Evolutionary conservation across 2,329 filamentous ascomycete species (phyloP), one percentile per base, ranked within the genome.

Genomic region (Claviceps humidiphila): DNA sequence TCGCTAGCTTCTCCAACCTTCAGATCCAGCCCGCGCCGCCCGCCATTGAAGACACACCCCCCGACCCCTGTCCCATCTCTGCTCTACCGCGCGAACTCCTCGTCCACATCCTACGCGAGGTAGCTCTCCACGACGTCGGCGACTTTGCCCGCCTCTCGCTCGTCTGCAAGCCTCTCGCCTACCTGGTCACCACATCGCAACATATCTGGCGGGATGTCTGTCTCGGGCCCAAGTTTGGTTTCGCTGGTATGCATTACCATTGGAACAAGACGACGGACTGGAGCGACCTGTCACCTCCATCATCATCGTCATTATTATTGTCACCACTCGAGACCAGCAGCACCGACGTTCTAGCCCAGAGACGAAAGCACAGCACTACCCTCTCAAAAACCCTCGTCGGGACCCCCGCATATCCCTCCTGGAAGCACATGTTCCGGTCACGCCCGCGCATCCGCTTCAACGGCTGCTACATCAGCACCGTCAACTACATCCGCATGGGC

Each of bases 381-480:
- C 61, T 63, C 6, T 76, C 74, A 0, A 57, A 65, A 17, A 63
- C 68, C 2, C 67, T 80, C 37, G 64, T 74, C 22, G 47, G 67
- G 68, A 1, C 63, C 64, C 3, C 60, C 0, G 9, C 3, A 17
- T 82, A 81, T 60, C 62, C 68, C 3, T 68, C 77, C 2, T 84
- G 80, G 79, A 71, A 78, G 61, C 68, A 72, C 51, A 87, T 95
- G 72, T 95, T 95, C 71, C 87, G 85, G 41, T 73, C 74, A 5
- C 85, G 89, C 14, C 91, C 93, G 2, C 84, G 93, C 44, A 77
- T 97, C 55, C 87, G 93, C 53, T 98, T 95, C 74, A 93, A 93
- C 61, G 93, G 93, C 26, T 86, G 89, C 68, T 98, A 98, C 71
- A 97, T 98, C 67, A 88, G 83, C 66, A 97, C 91, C 0, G 89